Evolutionary conservation across 352 stramenopile genomes (phyloP).

Genomic region (Pythium pyrilobum): DNA sequence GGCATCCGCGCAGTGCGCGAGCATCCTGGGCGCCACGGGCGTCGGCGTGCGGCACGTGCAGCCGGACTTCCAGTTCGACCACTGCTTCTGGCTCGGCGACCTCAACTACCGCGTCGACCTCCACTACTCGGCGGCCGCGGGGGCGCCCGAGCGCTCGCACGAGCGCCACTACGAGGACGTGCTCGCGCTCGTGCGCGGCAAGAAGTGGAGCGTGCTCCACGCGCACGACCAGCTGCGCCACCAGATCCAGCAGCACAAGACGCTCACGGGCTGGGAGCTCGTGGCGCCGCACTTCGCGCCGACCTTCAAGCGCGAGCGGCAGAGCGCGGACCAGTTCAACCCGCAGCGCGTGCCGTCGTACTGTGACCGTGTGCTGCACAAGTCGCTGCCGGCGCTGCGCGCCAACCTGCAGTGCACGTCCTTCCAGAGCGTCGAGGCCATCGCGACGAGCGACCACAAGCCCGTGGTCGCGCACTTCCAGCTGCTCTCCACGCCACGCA

Average conservation of each 20-base stretch:
- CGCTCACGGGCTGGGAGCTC: conserved; percentile 62
- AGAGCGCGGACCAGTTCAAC: conserved; percentile 40
- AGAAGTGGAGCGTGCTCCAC: conserved; percentile 61
- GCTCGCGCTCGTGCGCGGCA: conserved; percentile 18
- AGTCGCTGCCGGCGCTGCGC: conserved; percentile 58
- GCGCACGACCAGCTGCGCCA: conserved; percentile 75
- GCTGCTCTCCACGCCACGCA: conserved; percentile 26
- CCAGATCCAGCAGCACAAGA: conserved; percentile 50
- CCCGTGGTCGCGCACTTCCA: conserved; percentile 61
- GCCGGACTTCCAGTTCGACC: conserved; percentile 77
- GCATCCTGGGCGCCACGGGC: conserved; percentile 55
- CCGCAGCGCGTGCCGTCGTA: conserved; percentile 77
- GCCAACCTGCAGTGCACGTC: conserved; percentile 45
- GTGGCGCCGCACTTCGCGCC: conserved; percentile 59
- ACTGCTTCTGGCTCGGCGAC: conserved; percentile 85
- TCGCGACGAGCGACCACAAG: conserved; percentile 84
- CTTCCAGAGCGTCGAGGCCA: conserved; percentile 56
- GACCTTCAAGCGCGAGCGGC: conserved; percentile 80
- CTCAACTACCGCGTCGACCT: conserved; percentile 86
- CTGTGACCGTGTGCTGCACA: conserved; percentile 80
- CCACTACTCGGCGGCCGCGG: conserved; percentile 30
- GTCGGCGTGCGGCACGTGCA: conserved; percentile 63
- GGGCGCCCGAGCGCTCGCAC: conserved; percentile 35
- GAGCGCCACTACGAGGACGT: conserved; percentile 71
- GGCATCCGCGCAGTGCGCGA: conserved; percentile 48